phyloP scores from a whole-genome alignment of 148 eudicot species.

The Vaccinium vitisidaea region DNA sequence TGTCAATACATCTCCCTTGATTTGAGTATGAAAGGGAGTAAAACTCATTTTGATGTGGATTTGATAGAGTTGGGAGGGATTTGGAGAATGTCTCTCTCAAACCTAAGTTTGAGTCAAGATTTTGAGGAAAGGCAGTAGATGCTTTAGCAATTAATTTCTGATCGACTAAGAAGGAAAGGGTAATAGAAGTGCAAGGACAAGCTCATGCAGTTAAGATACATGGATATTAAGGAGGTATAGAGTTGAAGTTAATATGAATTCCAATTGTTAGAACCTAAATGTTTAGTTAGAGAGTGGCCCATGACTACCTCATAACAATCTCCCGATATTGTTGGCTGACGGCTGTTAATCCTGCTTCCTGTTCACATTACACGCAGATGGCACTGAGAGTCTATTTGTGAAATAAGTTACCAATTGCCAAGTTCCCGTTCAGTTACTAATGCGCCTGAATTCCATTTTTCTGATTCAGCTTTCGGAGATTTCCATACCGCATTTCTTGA shows the following conservation, averaged over 20 bases:
- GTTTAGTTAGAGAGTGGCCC: background rate
- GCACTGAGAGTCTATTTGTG: background rate
- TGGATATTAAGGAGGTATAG: background rate
- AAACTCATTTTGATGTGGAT: background rate
- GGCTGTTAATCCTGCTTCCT: conserved; percentile 17
- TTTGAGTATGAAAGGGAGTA: background rate
- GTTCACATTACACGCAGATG: background rate
- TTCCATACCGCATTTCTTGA: conserved; percentile 92
- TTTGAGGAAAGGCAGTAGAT: background rate
- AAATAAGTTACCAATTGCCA: background rate
- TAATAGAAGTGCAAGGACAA: background rate
- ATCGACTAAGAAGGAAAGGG: background rate
- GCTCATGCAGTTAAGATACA: background rate
- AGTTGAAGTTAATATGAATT: background rate
- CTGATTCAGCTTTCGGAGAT: conserved; percentile 83
- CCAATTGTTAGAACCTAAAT: background rate
- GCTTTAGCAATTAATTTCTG: background rate
- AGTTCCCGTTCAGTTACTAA: conserved; percentile 1
- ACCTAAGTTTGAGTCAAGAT: background rate
- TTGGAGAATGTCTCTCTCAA: background rate
- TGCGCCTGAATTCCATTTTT: conserved; percentile 6
- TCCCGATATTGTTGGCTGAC: background rate
- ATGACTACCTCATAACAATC: background rate
- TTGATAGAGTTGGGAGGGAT: background rate
- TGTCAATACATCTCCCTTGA: background rate